These are phyloP conservation scores for Picochlorum sp. DNA, from an alignment of 139 green algal species.

Conservation along the genomic window DNA sequence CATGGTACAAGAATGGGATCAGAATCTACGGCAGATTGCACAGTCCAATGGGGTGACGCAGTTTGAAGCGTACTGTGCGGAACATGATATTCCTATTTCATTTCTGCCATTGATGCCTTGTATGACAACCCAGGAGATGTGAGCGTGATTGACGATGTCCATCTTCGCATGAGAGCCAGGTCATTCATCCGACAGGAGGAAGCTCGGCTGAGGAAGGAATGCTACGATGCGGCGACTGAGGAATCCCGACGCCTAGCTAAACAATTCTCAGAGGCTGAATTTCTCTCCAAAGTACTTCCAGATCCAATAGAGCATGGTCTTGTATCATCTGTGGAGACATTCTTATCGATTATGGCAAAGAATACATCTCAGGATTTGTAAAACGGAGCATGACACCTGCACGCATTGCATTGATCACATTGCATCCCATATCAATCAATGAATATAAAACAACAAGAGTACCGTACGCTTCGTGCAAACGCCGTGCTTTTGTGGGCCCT, in stretches of 20 bases:
- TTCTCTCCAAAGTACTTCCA: constrained; percentile 27
- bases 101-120: constrained; percentile 15
- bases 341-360: not conserved
- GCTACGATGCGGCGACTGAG: constrained; percentile 10
- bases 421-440: not conserved
- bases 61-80: constrained; percentile 22
- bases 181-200: constrained; percentile 13
- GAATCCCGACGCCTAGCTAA: constrained; percentile 21
- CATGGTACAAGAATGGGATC: constrained; percentile 21
- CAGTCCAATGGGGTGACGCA: constrained; percentile 11
- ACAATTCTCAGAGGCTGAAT: constrained; percentile 23
- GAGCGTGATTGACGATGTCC: constrained; percentile 10
- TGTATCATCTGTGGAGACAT: not conserved
- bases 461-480: constrained; percentile 42
- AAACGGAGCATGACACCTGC: constrained; percentile 10
- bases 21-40: constrained; percentile 14
- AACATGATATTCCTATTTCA: not conserved
- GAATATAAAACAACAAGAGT: not conserved
- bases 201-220: not conserved
- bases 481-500: constrained; percentile 75
- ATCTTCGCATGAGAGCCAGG: constrained; percentile 18
- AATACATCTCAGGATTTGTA: not conserved
- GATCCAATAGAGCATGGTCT: constrained; percentile 16
- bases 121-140: constrained; percentile 28
- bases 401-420: constrained; percentile 4